These are phyloP conservation scores for Geranium incanum DNA, from an alignment of 441 rosid genomes.

Conservation along the genomic window DNA sequence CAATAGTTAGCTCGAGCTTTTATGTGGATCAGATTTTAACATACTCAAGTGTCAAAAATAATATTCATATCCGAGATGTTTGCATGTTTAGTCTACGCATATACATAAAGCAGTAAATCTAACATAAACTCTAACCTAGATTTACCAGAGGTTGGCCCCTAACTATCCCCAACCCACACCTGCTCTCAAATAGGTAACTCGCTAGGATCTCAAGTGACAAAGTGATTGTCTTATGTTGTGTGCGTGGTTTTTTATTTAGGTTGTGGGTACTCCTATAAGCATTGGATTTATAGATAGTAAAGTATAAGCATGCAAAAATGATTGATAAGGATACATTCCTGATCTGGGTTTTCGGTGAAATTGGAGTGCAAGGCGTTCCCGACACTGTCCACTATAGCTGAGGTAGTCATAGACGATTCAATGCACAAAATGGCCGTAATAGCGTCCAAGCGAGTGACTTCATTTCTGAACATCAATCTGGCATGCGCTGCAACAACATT, in stretches of 20 bases:
- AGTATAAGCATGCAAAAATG: not conserved
- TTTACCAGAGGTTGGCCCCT: no score
- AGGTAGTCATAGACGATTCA: conserved; percentile 90
- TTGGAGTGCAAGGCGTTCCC: conserved; percentile 88
- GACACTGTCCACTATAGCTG: conserved; percentile 77
- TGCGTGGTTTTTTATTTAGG: not conserved
- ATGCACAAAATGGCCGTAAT: conserved; percentile 81
- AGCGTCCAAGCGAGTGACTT: conserved; percentile 80
- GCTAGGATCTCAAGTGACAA: no score
- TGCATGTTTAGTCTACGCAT: no score
- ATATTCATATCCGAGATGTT: no score
- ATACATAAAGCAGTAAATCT: no score
- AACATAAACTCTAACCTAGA: no score
- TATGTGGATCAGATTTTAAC: no score
- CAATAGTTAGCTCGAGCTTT: no score
- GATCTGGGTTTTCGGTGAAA: conserved; percentile 74
- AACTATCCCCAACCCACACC: no score
- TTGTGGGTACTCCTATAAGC: not conserved
- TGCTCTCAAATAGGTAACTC: no score
- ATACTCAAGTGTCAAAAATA: no score
- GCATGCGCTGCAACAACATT: conserved; percentile 66
- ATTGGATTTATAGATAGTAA: not conserved
- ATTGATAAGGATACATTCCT: conserved; percentile 73
- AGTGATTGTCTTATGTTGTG: not conserved
- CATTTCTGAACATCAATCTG: conserved; percentile 88